Evolutionary conservation across 768 basidiomycete genomes (phyloP).

Genomic region (Auricularia auricula-judae): DNA sequence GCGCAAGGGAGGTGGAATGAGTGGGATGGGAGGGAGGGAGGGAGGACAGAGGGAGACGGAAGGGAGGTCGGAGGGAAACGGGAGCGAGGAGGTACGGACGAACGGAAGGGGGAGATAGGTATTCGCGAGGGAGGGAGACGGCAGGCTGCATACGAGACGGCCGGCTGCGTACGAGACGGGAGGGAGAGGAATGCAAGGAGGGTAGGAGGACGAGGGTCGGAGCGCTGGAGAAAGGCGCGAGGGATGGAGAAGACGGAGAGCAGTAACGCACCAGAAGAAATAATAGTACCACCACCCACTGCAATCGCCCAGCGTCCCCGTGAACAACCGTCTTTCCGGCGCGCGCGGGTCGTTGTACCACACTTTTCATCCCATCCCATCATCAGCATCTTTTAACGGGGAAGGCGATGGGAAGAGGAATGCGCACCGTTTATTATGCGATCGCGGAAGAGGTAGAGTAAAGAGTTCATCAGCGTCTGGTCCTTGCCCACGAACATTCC

Average conservation of each 20-base stretch:
- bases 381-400: no score
- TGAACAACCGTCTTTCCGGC: conserved; percentile 10
- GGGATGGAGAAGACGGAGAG: neutral
- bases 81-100: no score
- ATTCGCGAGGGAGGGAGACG: no score
- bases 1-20: no score
- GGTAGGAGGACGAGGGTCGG: no score
- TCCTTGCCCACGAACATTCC: conserved; percentile 46
- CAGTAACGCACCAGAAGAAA: conserved; percentile 25
- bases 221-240: neutral
- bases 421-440: conserved; percentile 23
- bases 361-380: conserved; percentile 15
- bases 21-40: no score
- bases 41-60: no score
- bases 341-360: conserved; percentile 21
- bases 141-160: no score
- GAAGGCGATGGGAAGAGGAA: neutral
- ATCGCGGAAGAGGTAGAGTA: conserved; percentile 33
- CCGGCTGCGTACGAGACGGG: no score
- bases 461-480: conserved; percentile 40
- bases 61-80: no score
- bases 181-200: neutral
- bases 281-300: conserved; percentile 38
- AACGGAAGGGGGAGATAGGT: no score
- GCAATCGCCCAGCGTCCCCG: conserved; percentile 28